Evolutionary conservation across 2,329 filamentous ascomycete species (phyloP).

Genomic region (Ascochyta koolunga): DNA sequence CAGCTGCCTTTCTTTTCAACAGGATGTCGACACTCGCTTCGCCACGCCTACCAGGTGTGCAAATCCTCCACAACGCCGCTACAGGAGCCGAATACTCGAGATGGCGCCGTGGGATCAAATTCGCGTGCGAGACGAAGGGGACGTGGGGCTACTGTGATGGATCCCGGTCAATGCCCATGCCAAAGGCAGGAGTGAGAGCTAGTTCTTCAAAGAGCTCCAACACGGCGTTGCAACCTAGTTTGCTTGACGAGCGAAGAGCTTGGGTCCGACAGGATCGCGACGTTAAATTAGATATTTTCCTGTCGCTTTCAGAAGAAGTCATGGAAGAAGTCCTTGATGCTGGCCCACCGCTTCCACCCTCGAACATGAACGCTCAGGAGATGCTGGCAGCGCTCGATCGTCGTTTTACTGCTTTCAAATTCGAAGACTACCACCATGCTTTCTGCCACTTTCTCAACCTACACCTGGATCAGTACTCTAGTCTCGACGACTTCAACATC

Average conservation of each 20-base stretch:
- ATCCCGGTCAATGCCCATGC: slow-evolving; percentile 43
- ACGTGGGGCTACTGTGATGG: slow-evolving; percentile 45
- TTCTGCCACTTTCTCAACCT: slow-evolving; percentile 48
- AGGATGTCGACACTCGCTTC: slow-evolving; percentile 17
- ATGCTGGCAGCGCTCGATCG: slow-evolving; percentile 42
- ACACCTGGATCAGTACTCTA: slow-evolving; percentile 42
- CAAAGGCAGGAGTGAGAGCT: slow-evolving; percentile 30
- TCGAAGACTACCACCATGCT: slow-evolving; percentile 45
- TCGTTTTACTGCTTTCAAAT: slow-evolving; percentile 37
- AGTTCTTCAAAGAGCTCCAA: slow-evolving; percentile 24
- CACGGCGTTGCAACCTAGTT: slow-evolving; percentile 34
- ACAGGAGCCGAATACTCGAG: slow-evolving; percentile 41
- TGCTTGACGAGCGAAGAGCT: slow-evolving; percentile 43
- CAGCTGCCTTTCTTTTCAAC: slow-evolving; percentile 15
- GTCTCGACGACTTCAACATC: slow-evolving; percentile 42
- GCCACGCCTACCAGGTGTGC: slow-evolving; percentile 34
- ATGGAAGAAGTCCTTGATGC: slow-evolving; percentile 47
- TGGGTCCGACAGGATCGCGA: slow-evolving; percentile 47
- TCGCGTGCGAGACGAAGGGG: slow-evolving; percentile 38
- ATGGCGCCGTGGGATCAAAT: slow-evolving; percentile 42
- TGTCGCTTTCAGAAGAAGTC: slow-evolving; percentile 45
- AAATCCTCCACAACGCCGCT: slow-evolving; percentile 31
- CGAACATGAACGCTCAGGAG: slow-evolving; percentile 38
- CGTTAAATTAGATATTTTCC: slow-evolving; percentile 46
- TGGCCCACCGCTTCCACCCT: slow-evolving; percentile 42